Conservation (phyloP, 495 filamentous ascomycete genomes). For the Penicillium salamii region DNA sequence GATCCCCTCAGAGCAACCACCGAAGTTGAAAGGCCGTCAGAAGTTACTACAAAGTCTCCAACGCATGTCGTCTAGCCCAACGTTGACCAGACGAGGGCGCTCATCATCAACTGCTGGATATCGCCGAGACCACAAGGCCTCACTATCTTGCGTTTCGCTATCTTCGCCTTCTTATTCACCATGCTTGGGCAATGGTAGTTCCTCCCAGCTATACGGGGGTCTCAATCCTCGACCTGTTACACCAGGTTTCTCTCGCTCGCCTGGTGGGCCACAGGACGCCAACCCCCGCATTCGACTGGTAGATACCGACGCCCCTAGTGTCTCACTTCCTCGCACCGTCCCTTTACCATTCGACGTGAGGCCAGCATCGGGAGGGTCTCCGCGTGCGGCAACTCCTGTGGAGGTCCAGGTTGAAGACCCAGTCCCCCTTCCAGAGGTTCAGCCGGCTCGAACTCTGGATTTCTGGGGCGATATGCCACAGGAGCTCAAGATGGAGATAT, state of each 20-base stretch:
- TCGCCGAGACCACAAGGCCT: conserved; percentile 66
- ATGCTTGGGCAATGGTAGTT: conserved; percentile 50
- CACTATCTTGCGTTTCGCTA: conserved; percentile 84
- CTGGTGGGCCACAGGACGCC: conserved; percentile 31
- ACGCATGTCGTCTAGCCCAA: conserved; percentile 84
- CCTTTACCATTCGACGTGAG: conserved; percentile 65
- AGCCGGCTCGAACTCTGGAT: conserved; percentile 54
- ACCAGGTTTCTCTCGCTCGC: conserved; percentile 54
- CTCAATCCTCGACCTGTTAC: conserved; percentile 56
- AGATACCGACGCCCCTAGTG: conserved; percentile 34
- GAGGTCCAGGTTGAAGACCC: conserved; percentile 34
- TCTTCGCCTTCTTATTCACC: conserved; percentile 57
- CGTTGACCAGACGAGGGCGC: conserved; percentile 62
- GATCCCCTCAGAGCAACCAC: conserved; percentile 48
- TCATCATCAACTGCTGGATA: conserved; percentile 51
- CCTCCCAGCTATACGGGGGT: conserved; percentile 59
- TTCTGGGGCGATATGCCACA: conserved; percentile 79
- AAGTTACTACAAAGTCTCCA: conserved; percentile 76
- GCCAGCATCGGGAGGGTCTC: conserved; percentile 41
- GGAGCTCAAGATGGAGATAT: conserved; percentile 77
- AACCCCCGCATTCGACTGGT: conserved; percentile 52
- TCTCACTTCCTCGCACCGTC: conserved; percentile 37
- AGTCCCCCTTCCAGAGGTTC: conserved; percentile 16
- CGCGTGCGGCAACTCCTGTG: conserved; percentile 16
- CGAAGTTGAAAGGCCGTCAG: conserved; percentile 70